Evolutionary conservation across 768 basidiomycete species (phyloP).

Genomic region (Lactarius hengduanensis): DNA sequence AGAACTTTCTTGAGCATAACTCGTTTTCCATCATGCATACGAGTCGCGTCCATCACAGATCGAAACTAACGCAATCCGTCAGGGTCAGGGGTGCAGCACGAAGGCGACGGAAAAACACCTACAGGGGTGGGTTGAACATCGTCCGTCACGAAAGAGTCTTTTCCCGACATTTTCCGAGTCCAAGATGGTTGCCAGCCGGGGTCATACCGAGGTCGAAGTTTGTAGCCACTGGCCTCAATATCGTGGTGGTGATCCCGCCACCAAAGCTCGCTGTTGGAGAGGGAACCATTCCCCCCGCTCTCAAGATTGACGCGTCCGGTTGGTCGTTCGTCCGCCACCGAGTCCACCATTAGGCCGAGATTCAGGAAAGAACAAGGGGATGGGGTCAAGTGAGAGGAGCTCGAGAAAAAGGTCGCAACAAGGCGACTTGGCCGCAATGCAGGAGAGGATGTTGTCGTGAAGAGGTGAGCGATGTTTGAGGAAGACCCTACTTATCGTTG

Average conservation of each 20-base stretch:
- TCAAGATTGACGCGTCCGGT: background rate
- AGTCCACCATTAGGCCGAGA: background rate
- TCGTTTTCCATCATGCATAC: conserved; percentile 20
- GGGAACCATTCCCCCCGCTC: conserved; percentile 1
- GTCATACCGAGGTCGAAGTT: conserved; percentile 15
- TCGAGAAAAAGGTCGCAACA: background rate
- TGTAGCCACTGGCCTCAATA: conserved; percentile 13
- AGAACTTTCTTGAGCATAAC: conserved; percentile 30
- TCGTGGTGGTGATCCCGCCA: conserved; percentile 17
- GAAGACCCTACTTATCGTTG: no score
- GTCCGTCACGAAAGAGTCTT: conserved; percentile 12
- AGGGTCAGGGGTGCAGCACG: background rate
- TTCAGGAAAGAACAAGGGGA: background rate
- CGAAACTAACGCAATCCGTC: conserved; percentile 7
- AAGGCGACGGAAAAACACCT: background rate
- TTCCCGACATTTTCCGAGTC: conserved; percentile 6
- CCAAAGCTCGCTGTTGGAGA: conserved; percentile 17
- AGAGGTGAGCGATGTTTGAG: background rate
- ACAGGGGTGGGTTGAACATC: conserved; percentile 18
- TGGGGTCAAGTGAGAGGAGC: background rate
- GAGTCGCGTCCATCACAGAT: conserved; percentile 25
- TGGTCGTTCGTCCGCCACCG: background rate
- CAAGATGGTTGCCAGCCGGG: conserved; percentile 17
- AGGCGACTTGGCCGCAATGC: background rate
- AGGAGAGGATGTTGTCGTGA: background rate